These are phyloP conservation scores for Aspergillus haitiensis DNA, from an alignment of 495 filamentous ascomycete species.

Conservation along the genomic window DNA sequence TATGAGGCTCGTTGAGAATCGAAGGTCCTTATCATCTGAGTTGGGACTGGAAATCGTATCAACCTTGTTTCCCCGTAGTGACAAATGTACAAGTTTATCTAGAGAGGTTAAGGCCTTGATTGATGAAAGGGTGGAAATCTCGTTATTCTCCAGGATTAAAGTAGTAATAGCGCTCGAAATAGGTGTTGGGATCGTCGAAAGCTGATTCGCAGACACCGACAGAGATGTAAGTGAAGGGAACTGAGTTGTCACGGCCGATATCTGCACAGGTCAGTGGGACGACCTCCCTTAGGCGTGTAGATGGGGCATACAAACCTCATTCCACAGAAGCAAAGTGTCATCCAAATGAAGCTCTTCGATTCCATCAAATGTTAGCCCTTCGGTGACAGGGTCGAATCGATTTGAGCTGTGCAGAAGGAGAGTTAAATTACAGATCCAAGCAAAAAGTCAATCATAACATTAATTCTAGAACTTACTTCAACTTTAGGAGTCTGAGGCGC, in stretches of 20 bases:
- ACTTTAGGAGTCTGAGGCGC: conserved; percentile 56
- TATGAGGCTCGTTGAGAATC: conserved; percentile 45
- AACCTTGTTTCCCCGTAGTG: conserved; percentile 48
- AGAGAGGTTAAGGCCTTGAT: conserved; percentile 58
- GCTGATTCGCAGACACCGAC: conserved; percentile 54
- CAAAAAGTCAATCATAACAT: background rate
- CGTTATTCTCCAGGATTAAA: conserved; percentile 74
- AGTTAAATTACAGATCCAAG: conserved; percentile 17
- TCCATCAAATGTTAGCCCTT: conserved; percentile 49
- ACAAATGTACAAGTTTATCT: conserved; percentile 55
- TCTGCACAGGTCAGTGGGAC: conserved; percentile 29
- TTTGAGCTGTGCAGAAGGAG: conserved; percentile 62
- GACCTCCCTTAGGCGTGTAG: conserved; percentile 7
- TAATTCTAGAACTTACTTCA: conserved; percentile 58
- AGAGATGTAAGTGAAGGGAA: conserved; percentile 65
- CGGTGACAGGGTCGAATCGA: conserved; percentile 58
- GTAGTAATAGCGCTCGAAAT: conserved; percentile 52
- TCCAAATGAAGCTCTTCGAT: conserved; percentile 72
- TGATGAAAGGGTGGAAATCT: conserved; percentile 59
- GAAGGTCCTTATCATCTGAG: conserved; percentile 22
- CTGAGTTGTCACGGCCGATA: conserved; percentile 37
- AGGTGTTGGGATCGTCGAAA: conserved; percentile 36
- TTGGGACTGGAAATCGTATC: conserved; percentile 23
- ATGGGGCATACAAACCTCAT: conserved; percentile 56
- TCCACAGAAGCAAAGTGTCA: conserved; percentile 70